phyloP scores from a whole-genome alignment of 768 basidiomycete species.

The Podaxis carcinomalis region DNA sequence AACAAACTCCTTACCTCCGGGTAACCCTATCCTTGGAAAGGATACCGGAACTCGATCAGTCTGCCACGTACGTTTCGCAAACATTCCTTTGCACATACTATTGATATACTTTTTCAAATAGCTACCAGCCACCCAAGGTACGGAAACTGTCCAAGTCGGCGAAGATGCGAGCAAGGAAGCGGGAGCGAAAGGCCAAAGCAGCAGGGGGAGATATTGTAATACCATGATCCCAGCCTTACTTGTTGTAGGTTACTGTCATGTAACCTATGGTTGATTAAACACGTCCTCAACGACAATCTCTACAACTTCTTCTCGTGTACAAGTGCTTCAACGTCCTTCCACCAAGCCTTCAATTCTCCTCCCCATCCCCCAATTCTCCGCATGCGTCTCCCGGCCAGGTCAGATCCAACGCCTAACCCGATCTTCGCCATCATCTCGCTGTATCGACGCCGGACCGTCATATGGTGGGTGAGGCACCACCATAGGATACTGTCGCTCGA shows the following conservation, averaged over 20 bases:
- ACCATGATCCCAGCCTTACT: not conserved
- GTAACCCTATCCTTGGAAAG: slow-evolving; percentile 54
- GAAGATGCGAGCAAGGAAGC: slow-evolving; percentile 47
- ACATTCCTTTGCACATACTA: not conserved
- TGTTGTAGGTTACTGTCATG: not conserved
- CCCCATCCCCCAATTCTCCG: slow-evolving; percentile 50
- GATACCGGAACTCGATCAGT: slow-evolving; percentile 32
- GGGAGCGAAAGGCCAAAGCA: slow-evolving; percentile 25
- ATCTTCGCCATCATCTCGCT: slow-evolving; percentile 24
- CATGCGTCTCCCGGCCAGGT: slow-evolving; percentile 32
- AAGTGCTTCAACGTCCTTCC: slow-evolving; percentile 29
- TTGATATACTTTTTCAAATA: slow-evolving; percentile 19
- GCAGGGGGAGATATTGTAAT: slow-evolving; percentile 6
- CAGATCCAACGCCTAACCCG: slow-evolving; percentile 28
- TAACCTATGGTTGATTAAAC: not conserved
- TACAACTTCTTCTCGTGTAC: slow-evolving; percentile 8
- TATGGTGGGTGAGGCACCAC: slow-evolving; percentile 46
- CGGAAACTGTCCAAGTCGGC: slow-evolving; percentile 58
- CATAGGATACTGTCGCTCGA: slow-evolving; percentile 45
- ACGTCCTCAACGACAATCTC: not conserved
- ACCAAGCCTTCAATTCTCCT: slow-evolving; percentile 37
- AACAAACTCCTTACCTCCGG: slow-evolving; percentile 64
- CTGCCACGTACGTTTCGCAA: slow-evolving; percentile 46
- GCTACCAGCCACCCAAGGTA: slow-evolving; percentile 50
- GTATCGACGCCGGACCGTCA: slow-evolving; percentile 21